Evolutionary conservation across 31 red algal species (phyloP).

Genomic region (Asparagopsis taxiformis): DNA sequence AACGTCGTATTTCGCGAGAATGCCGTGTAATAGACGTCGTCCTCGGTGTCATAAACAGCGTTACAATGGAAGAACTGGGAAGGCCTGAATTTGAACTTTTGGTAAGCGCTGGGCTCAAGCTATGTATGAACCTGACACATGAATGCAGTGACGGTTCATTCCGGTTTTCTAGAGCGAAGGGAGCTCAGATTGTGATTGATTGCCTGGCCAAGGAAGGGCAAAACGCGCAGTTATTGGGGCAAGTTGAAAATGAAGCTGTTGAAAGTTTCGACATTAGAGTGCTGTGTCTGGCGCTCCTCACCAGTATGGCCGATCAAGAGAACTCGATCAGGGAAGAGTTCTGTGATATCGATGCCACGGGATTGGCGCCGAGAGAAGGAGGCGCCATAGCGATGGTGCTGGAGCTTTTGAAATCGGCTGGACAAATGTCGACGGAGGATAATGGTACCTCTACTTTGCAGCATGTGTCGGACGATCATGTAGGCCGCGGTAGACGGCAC

Average conservation of each 20-base stretch:
- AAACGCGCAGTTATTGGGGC: conserved; percentile 21
- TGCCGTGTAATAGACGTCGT: conserved; percentile 24
- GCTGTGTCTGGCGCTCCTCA: conserved; percentile 36
- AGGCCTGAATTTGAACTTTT: conserved; percentile 15
- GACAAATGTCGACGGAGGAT: too few species aligned
- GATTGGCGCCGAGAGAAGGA: conserved; percentile 12
- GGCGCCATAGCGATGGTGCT: conserved; percentile 30
- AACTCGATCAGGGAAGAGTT: conserved; percentile 17
- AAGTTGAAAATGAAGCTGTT: background rate
- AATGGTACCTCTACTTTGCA: too few species aligned
- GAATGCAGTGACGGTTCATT: conserved; percentile 16
- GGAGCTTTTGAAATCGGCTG: conserved; percentile 29
- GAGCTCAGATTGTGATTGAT: conserved; percentile 18
- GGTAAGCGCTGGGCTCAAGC: conserved; percentile 19
- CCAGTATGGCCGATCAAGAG: conserved; percentile 32
- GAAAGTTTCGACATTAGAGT: conserved; percentile 53
- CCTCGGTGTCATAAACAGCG: conserved; percentile 27
- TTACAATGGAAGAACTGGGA: conserved; percentile 18
- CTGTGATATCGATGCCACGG: conserved; percentile 11
- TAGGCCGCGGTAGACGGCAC: too few species aligned
- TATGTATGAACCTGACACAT: conserved; percentile 38
- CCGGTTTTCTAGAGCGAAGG: conserved; percentile 21
- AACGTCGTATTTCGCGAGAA: conserved; percentile 18
- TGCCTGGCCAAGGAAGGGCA: conserved; percentile 29
- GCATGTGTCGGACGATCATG: too few species aligned